phyloP scores from a whole-genome alignment of 768 basidiomycete genomes.

The Phlebiopsis flavidoalba region DNA sequence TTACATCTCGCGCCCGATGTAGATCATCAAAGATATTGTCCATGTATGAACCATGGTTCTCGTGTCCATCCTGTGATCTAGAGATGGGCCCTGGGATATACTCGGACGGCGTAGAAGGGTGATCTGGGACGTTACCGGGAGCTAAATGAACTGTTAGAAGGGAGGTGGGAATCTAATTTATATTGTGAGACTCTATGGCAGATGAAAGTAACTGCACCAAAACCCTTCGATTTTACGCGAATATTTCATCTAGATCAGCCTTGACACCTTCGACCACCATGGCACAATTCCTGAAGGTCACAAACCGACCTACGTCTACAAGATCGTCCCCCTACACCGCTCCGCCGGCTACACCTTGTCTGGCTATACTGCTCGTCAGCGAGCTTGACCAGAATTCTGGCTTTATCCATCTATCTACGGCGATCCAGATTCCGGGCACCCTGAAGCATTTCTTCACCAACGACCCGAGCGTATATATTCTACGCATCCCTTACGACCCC shows the following conservation, averaged over 20 bases:
- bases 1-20: background rate
- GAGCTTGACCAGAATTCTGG: constrained; percentile 36
- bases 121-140: background rate
- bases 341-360: constrained; percentile 33
- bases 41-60: background rate
- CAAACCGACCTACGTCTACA: constrained; percentile 50
- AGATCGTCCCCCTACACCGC: constrained; percentile 42
- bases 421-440: constrained; percentile 32
- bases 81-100: background rate
- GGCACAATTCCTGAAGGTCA: background rate
- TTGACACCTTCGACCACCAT: constrained; percentile 1
- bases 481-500: constrained; percentile 20
- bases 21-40: background rate
- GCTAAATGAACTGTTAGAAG: background rate
- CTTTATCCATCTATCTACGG: constrained; percentile 44
- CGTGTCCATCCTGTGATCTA: background rate
- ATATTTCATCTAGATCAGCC: background rate
- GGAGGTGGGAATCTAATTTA: background rate
- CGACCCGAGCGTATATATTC: constrained; percentile 20
- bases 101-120: background rate
- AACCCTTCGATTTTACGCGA: too few relatives aligned
- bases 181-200: background rate
- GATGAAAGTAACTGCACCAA: too few relatives aligned
- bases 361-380: constrained; percentile 30
- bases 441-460: constrained; percentile 34